phyloP scores from a whole-genome alignment of 129 eudicot species.

The Deinandra increscens region DNA sequence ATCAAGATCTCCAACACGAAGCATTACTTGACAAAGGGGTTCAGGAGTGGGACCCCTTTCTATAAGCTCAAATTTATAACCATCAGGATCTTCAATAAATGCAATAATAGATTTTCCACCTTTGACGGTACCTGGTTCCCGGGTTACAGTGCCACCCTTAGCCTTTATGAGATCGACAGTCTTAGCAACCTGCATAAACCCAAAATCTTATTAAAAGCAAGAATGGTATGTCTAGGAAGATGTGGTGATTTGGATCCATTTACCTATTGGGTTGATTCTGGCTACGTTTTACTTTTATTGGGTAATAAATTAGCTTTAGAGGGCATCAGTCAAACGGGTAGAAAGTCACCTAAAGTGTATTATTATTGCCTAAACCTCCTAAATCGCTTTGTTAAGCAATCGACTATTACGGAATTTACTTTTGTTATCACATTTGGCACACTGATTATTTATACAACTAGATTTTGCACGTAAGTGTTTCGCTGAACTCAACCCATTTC shows the following conservation, averaged over 20 bases:
- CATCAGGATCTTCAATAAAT: slow-evolving; percentile 96
- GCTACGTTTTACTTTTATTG: background rate
- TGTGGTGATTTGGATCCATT: background rate
- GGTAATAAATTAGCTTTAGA: background rate
- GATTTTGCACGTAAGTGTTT: background rate
- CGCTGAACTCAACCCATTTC: background rate
- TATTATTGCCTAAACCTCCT: background rate
- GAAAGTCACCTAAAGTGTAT: background rate
- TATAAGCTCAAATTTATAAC: slow-evolving; percentile 92
- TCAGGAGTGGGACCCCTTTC: slow-evolving; percentile 98
- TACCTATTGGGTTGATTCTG: background rate
- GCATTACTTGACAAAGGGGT: slow-evolving; percentile 98
- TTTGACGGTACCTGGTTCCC: slow-evolving; percentile 98
- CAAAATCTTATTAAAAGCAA: background rate
- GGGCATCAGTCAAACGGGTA: background rate
- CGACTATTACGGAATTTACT: background rate
- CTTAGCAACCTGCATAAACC: slow-evolving; percentile 60
- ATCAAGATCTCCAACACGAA: slow-evolving; percentile 97
- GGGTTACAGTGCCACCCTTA: slow-evolving; percentile 90
- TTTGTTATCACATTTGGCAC: background rate
- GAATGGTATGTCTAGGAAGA: background rate
- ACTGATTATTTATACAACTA: background rate
- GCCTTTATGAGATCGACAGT: slow-evolving; percentile 91
- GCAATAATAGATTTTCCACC: slow-evolving; percentile 91
- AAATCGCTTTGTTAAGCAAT: background rate